Evolutionary conservation across 2,329 filamentous ascomycete species (phyloP).

Genomic region (Colletotrichum sansevieriae): DNA sequence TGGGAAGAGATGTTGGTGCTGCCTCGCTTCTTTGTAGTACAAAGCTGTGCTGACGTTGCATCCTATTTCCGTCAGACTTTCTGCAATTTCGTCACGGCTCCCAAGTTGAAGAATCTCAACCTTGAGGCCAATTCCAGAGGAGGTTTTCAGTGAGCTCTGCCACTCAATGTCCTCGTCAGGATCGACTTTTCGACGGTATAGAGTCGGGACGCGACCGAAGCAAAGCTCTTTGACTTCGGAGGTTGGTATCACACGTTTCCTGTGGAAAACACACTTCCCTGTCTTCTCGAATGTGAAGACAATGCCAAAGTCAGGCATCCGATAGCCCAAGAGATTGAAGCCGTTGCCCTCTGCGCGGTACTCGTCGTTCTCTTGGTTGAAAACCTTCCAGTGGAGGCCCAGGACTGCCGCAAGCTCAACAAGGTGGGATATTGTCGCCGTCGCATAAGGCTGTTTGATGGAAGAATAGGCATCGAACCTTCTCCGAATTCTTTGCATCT

Average conservation of each 20-base stretch:
- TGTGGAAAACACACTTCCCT: conserved; percentile 50
- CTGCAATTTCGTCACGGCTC: conserved; percentile 48
- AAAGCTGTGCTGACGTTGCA: conserved; percentile 52
- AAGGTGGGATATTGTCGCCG: conserved; percentile 52
- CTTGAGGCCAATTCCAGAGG: conserved; percentile 34
- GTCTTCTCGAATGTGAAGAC: conserved; percentile 55
- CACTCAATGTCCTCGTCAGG: conserved; percentile 26
- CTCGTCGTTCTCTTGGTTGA: conserved; percentile 52
- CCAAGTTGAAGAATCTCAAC: conserved; percentile 40
- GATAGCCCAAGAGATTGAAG: conserved; percentile 49
- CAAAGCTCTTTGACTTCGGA: conserved; percentile 54
- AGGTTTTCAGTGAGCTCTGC: conserved; percentile 10
- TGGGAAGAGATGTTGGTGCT: conserved; percentile 46
- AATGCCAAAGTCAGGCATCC: conserved; percentile 52
- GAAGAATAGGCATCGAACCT: conserved; percentile 27
- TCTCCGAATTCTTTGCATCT: conserved; percentile 12
- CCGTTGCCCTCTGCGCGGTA: conserved; percentile 55
- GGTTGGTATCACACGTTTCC: conserved; percentile 53
- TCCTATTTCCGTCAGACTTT: conserved; percentile 54
- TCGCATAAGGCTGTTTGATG: conserved; percentile 50
- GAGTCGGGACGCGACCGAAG: conserved; percentile 56
- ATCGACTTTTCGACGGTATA: conserved; percentile 46
- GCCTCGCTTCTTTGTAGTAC: conserved; percentile 45
- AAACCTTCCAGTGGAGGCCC: conserved; percentile 57
- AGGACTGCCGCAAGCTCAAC: conserved; percentile 52